Evolutionary conservation across 352 stramenopile species (phyloP), one percentile per base, ranked within the genome.

Genomic region (Phytophthora cryptogea): DNA sequence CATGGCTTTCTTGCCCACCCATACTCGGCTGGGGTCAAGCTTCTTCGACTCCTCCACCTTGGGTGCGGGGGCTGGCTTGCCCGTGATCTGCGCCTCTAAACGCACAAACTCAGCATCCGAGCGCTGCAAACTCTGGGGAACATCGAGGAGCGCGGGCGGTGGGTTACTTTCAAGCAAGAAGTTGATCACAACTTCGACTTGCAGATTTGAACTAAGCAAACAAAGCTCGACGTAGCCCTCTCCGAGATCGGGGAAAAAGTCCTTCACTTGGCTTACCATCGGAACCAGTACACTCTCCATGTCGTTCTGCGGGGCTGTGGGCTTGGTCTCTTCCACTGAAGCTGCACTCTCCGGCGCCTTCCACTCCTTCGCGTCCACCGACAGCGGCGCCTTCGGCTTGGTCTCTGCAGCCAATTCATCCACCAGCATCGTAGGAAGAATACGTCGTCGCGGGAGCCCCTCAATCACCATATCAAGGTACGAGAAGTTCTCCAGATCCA

Each of bases 381-480:
- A 54, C 9, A 66, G 16, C 8, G 27, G 8, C 14, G 47, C 26
- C 11, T 32, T 48, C 7, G 55, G 31, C 35, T 63, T 56, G 0
- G 37, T 59, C 20, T 76, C 54, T 30, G 50, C 59, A 50, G 40
- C 55, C 14, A 68, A 36, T 33, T 66, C 55, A 8, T 72, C 26
- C n/a, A 50, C 16, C 42, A 69, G 43, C 47, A 55, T 39, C 5
- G 36, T 50, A 8, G 61, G 52, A 37, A 69, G 40, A 23, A 72
- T 61, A 3, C 74, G 68, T 31, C 85, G 74, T 30, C 72, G 68
- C 4, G 85, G 85, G 3, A 94, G 68, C 2, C 67, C 62, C 27
- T 89, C 81, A 5, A 92, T 55, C 32, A 92, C 72, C 68, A 92
- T 83, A 35, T 83, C 76, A 17, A 94, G 59, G 41, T 94, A 94